Evolutionary conservation across 345 rosid genomes (phyloP).

Genomic region (Ceriops tagal): DNA sequence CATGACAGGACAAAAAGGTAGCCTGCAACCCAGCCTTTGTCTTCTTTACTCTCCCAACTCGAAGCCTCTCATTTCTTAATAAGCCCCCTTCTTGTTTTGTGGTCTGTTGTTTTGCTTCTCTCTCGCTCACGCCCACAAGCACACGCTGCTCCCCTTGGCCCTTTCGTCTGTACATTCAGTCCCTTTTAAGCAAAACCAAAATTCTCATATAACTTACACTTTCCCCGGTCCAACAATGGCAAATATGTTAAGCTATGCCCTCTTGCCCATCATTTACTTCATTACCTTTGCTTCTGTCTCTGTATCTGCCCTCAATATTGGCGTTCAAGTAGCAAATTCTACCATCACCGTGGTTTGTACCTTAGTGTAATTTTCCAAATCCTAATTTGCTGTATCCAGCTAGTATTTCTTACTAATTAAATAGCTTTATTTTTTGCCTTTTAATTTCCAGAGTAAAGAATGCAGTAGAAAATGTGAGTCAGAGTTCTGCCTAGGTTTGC

Average conservation of each 20-base stretch:
- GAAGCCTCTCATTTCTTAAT: too few species aligned
- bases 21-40: too few species aligned
- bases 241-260: conserved; percentile 4
- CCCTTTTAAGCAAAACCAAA: too few species aligned
- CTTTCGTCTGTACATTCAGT: too few species aligned
- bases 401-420: background rate
- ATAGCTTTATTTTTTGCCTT: background rate
- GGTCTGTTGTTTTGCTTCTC: too few species aligned
- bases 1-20: too few species aligned
- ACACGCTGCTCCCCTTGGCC: too few species aligned
- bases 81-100: too few species aligned
- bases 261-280: conserved; percentile 5
- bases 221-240: conserved; percentile 12
- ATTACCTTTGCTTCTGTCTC: conserved; percentile 24
- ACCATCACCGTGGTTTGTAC: conserved; percentile 49
- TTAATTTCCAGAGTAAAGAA: conserved; percentile 49
- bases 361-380: background rate
- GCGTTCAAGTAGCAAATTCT: conserved; percentile 52
- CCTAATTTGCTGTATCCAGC: background rate
- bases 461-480: conserved; percentile 92
- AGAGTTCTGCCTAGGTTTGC: conserved; percentile 66
- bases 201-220: too few species aligned
- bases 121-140: too few species aligned
- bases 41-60: too few species aligned
- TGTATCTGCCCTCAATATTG: conserved; percentile 61